phyloP scores from a whole-genome alignment of 371 early-diverging fungal species.

The Lichtheimia corymbifera region DNA sequence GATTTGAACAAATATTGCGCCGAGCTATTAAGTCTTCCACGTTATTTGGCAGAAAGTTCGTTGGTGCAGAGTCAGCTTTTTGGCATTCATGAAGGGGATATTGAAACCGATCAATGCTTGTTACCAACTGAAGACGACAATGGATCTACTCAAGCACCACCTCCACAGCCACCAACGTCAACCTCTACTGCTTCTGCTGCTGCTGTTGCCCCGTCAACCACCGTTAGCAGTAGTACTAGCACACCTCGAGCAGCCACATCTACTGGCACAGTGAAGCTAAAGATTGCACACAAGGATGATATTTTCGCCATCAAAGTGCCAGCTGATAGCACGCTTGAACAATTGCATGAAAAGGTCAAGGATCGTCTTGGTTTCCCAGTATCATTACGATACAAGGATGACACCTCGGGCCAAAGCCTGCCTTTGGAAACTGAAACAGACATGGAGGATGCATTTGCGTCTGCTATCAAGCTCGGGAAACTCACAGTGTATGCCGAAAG shows the following conservation, averaged over 20 bases:
- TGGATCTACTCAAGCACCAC: conserved; percentile 1
- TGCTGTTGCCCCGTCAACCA: neutral
- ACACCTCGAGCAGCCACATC: neutral
- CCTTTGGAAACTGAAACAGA: conserved; percentile 25
- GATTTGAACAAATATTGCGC: conserved; percentile 72
- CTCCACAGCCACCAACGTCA: conserved; percentile 4
- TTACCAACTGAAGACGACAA: conserved; percentile 1
- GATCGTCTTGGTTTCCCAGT: conserved; percentile 53
- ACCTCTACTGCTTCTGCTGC: neutral
- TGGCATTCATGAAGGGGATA: conserved; percentile 67
- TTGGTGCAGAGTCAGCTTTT: conserved; percentile 64
- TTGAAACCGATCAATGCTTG: conserved; percentile 53
- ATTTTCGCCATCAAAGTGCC: conserved; percentile 76
- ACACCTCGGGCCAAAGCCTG: conserved; percentile 21
- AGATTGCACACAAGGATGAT: conserved; percentile 69
- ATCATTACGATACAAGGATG: conserved; percentile 29
- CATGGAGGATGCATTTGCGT: conserved; percentile 37
- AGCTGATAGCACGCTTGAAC: conserved; percentile 51
- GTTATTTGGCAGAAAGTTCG: conserved; percentile 55
- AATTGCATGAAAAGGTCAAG: conserved; percentile 58
- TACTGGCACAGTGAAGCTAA: conserved; percentile 57
- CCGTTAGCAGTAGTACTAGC: neutral
- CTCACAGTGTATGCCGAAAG: conserved; percentile 43
- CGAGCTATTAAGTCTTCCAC: conserved; percentile 62
- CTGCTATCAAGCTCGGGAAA: conserved; percentile 41